Base-by-base conservation (phyloP, 352 stramenopile species). In the Saprolegnia diclina region DNA sequence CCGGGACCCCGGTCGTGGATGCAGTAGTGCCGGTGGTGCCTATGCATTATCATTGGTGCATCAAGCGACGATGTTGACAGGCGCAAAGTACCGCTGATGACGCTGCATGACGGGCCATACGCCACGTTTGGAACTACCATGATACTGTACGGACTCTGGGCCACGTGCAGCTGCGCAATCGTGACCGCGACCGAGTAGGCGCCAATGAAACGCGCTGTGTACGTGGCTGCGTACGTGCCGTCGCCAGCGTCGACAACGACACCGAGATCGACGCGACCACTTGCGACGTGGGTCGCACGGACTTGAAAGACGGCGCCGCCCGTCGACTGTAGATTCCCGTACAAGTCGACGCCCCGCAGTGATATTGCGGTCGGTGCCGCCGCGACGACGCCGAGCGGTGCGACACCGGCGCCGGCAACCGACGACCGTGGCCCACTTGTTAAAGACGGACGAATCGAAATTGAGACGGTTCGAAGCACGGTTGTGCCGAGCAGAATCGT, bases 131-230 rank as follows among this genome's bases (percentile, higher is more conserved):
- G 76, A 6, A 88, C 65, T 14, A 89, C 77, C 0, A 72, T 85
- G 38, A 89, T 72, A 0, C 53, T 22, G 37, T 90, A 92, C 16
- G 85, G 85, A 54, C 79, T 88, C 44, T 89, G 84, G 57, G 82
- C 75, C 7, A 92, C 74, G 13, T 84, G 70, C 2, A 71, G 56
- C 7, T 71, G 74, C 37, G 77, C 76, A 35, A 81, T 73, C 0
- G 65, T 78, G 50, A 91, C 64, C 32, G 77, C 69, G n/a, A 91
- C 67, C 6, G 56, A 57, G 62, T 86, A 89, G 24, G 37, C 79
- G 0, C 81, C 81, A 52, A 46, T 64, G 5, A 85, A 64, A 32
- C 73, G 75, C 46, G 80, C 77, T 13, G 70, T 82, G 55, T 86
- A 89, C 26, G 62, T 78, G 22, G 85, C 67, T 1, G 55, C 68